Percentiles rank a stretch among this genome's conserved stretches.
Evolutionary conservation across 2,329 filamentous ascomycete species (phyloP).

Genomic region (Fusarium succisae): DNA sequence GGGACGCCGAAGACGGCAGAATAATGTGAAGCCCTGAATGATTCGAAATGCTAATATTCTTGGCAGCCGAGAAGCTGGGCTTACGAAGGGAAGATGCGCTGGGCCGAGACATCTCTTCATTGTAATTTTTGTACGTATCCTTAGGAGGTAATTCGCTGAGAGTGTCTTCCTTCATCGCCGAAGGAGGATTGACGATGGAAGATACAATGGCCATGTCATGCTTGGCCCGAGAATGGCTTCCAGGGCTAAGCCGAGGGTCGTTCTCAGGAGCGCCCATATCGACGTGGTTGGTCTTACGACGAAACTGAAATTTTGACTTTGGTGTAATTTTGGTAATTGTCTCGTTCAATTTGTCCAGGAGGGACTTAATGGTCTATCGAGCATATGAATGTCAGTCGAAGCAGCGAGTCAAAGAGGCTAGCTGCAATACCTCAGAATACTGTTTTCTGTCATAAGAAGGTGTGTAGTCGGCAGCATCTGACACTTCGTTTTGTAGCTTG

Average conservation of each 20-base stretch:
- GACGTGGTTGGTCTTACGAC: conserved; percentile 49
- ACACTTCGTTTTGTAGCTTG: conserved; percentile 82
- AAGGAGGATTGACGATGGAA: not conserved
- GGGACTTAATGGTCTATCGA: conserved; percentile 77
- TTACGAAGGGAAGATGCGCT: conserved; percentile 58
- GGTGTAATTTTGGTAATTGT: conserved; percentile 74
- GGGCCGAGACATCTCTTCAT: conserved; percentile 61
- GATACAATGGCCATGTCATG: conserved; percentile 26
- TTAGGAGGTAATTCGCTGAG: conserved; percentile 30
- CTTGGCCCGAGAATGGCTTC: conserved; percentile 46
- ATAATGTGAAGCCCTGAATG: conserved; percentile 79
- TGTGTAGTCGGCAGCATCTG: conserved; percentile 82
- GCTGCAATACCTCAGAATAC: conserved; percentile 74
- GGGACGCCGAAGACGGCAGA: conserved; percentile 74
- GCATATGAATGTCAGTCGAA: not conserved
- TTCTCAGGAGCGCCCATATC: conserved; percentile 55
- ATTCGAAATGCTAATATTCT: conserved; percentile 71
- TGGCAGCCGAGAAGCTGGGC: conserved; percentile 70
- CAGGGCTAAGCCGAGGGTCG: conserved; percentile 54
- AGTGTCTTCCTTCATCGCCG: conserved; percentile 20
- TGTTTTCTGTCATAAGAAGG: conserved; percentile 90
- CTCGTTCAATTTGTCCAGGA: conserved; percentile 81
- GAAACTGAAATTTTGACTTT: conserved; percentile 87
- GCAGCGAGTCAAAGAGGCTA: not conserved
- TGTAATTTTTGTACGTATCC: conserved; percentile 61